A percentile compares a stretch with the other conserved stretches of the same genome.
Evolutionary conservation across 257 asterid species (phyloP).

Genomic region (Phtheirospermum japonicum): DNA sequence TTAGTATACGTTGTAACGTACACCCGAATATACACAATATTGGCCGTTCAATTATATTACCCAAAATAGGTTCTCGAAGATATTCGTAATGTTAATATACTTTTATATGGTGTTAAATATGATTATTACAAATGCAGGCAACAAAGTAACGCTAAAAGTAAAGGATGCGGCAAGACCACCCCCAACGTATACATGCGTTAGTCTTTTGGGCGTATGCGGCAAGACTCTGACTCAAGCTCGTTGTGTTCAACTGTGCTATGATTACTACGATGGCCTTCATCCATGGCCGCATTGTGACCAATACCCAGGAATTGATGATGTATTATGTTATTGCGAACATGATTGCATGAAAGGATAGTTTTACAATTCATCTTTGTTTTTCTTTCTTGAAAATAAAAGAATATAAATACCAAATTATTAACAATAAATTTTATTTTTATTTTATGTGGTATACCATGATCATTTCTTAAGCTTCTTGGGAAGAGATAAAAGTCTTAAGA

Average conservation of each 20-base stretch:
- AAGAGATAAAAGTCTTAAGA: too few relatives aligned
- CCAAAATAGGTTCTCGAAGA: too few relatives aligned
- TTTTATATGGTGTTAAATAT: too few relatives aligned
- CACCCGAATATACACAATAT: too few relatives aligned
- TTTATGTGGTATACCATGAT: too few relatives aligned
- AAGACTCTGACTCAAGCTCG: not conserved
- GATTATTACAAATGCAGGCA: not conserved
- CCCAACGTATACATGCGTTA: slow-evolving; percentile 4
- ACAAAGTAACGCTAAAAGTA: not conserved
- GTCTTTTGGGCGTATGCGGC: slow-evolving; percentile 12
- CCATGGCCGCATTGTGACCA: slow-evolving; percentile 18
- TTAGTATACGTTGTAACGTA: too few relatives aligned
- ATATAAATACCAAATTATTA: too few relatives aligned
- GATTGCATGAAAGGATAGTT: not conserved
- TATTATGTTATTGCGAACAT: slow-evolving; percentile 20
- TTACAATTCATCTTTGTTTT: not conserved
- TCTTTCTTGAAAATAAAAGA: too few relatives aligned
- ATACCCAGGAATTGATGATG: slow-evolving; percentile 13
- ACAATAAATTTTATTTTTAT: too few relatives aligned
- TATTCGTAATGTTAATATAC: too few relatives aligned
- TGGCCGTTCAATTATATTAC: too few relatives aligned
- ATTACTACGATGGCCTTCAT: not conserved
- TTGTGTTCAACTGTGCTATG: not conserved
- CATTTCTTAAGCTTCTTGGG: too few relatives aligned
- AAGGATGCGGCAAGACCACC: not conserved